Evolutionary conservation across 352 stramenopile genomes (phyloP), one percentile per base, ranked within the genome.

Genomic region (Peronospora belbahrii): DNA sequence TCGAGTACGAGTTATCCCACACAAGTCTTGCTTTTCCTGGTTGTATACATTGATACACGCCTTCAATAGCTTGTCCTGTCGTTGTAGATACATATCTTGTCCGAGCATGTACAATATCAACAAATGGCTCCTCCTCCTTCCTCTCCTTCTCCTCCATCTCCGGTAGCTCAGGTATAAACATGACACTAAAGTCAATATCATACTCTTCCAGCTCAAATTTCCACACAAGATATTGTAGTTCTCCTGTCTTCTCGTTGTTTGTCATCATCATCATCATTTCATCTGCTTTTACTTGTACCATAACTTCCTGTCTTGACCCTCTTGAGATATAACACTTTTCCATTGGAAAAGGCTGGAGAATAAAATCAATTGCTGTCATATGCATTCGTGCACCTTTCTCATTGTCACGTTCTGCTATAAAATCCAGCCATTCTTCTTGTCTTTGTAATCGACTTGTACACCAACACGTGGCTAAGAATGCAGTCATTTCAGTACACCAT

Each of bases 1-100:
- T 69, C 2, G 80, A 92, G 55, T 89, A 92, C 22, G 74, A 79
- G 35, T 92, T 92, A 48, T 92, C 78, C 80, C 80, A 92, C 2
- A 74, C 59, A 6, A 92, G 48, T 6, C 65, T 85, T 0, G 63
- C 65, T n/a, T 62, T 77, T 8, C 80, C 80, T 23, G 76, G 52
- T 9, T 61, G 56, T 22, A 71, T 25, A 49, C 75, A 88, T 23
- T 70, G 59, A 56, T 84, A 85, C 56, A 76, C 67, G 0, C 79
- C 79, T 74, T 90, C 75, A 14, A 88, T 47, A 13, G 75, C 75
- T 8, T 67, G 69, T 10, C 66, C 52, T 4, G 62, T 67, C 8
- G 67, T 65, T 1, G 63, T 74, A 0, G 71, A 59, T 15, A 80
- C 46, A 48, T 85, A 88, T 48, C 68, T 60, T 2, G 79, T 90